Evolutionary conservation across 805 yeast species (phyloP).

Genomic region (Spencermartinsiella europaea): DNA sequence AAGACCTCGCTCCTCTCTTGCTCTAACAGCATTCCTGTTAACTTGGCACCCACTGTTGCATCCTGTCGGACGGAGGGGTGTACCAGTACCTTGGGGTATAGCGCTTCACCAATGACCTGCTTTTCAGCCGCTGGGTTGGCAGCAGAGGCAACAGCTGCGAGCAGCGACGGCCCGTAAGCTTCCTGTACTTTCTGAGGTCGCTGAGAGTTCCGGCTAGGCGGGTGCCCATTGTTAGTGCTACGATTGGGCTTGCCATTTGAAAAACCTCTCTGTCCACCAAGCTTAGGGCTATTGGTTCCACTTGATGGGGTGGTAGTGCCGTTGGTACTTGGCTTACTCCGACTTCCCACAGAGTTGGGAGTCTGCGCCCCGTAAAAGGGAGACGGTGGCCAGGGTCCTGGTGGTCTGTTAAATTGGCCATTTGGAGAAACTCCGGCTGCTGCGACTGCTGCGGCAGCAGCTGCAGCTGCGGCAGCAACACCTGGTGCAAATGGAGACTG

Average conservation of each 20-base stretch:
- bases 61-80: constrained; percentile 74
- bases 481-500: too few species aligned
- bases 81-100: constrained; percentile 78
- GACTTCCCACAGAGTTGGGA: not conserved
- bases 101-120: constrained; percentile 66
- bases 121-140: constrained; percentile 39
- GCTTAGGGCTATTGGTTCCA: not conserved
- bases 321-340: not conserved
- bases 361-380: not conserved
- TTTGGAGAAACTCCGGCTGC: not conserved
- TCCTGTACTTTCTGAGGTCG: constrained; percentile 9
- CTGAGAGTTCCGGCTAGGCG: constrained; percentile 6
- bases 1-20: constrained; percentile 81
- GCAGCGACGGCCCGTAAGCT: constrained; percentile 34
- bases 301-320: not conserved
- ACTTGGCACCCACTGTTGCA: constrained; percentile 82
- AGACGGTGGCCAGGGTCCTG: not conserved
- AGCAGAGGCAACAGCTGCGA: constrained; percentile 36
- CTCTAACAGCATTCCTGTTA: constrained; percentile 89
- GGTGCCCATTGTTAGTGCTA: constrained; percentile 11
- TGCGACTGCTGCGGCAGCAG: constrained; percentile 11
- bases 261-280: not conserved
- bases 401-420: not conserved
- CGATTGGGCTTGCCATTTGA: constrained; percentile 3
- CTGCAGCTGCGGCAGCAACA: constrained; percentile 12